These are phyloP conservation scores for Hanseniaspora taiwanica DNA, from an alignment of 805 yeast genomes.

Conservation along the genomic window DNA sequence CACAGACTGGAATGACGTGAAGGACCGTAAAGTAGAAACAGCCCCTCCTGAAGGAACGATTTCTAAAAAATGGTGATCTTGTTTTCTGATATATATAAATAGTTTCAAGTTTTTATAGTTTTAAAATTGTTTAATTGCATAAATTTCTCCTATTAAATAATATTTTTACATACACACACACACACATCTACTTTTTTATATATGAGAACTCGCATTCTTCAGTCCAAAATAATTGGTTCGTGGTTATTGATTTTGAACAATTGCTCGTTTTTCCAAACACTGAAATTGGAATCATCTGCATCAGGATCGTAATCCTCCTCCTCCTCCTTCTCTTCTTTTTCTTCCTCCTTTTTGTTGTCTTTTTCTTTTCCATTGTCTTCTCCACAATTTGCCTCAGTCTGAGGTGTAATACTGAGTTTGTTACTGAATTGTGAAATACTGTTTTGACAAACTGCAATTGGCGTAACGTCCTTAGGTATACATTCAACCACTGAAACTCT, in stretches of 20 bases:
- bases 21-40: slow-evolving; percentile 46
- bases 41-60: slow-evolving; percentile 68
- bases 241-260: slow-evolving; percentile 13
- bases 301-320: slow-evolving; percentile 9
- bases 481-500: background rate
- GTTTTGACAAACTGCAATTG: background rate
- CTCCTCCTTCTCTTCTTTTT: slow-evolving; percentile 2
- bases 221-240: background rate
- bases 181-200: too few species aligned
- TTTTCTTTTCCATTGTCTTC: background rate
- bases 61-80: slow-evolving; percentile 35
- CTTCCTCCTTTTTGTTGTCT: slow-evolving; percentile 2
- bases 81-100: background rate
- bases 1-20: slow-evolving; percentile 87
- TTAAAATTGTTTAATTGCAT: background rate
- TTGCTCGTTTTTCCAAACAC: slow-evolving; percentile 20
- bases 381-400: background rate
- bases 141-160: background rate
- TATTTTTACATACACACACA: background rate
- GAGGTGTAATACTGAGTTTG: too few species aligned
- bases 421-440: too few species aligned
- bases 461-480: too few species aligned
- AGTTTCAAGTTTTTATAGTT: slow-evolving; percentile 1
- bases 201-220: too few species aligned
- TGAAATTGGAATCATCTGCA: slow-evolving; percentile 17